Conservation (phyloP, 352 stramenopile species). For the Phytophthora ramorum region DNA sequence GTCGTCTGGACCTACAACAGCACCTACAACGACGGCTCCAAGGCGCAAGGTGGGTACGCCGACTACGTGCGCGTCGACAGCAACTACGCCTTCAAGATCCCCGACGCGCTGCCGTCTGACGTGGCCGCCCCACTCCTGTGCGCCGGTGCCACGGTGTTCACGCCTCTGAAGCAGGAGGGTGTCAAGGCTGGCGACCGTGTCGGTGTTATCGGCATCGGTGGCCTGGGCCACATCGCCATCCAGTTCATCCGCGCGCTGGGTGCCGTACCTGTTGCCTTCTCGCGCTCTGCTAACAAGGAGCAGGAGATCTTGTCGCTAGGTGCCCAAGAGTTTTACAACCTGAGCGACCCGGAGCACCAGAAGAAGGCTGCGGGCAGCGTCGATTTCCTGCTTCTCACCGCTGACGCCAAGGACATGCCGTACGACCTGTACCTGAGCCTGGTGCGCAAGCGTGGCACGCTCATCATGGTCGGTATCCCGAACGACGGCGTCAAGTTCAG, state of each 20-base stretch:
- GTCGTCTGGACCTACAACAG: constrained; percentile 53
- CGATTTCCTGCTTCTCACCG: constrained; percentile 8
- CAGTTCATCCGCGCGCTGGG: constrained; percentile 29
- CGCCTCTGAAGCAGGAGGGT: constrained; percentile 16
- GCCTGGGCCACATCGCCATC: constrained; percentile 16
- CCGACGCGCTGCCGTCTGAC: constrained; percentile 8
- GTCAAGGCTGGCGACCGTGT: constrained; percentile 26
- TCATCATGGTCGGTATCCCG: constrained; percentile 62
- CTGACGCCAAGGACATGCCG: constrained; percentile 14
- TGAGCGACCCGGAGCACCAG: constrained; percentile 14
- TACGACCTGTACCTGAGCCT: constrained; percentile 49
- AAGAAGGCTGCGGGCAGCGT: constrained; percentile 13
- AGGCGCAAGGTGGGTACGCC: constrained; percentile 32
- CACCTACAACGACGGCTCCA: constrained; percentile 46
- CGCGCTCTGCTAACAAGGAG: constrained; percentile 20
- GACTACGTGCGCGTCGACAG: constrained; percentile 34
- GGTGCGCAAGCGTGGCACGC: constrained; percentile 47
- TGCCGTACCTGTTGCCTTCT: constrained; percentile 18
- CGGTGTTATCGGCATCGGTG: constrained; percentile 19
- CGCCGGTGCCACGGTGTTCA: constrained; percentile 20
- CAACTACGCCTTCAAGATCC: constrained; percentile 30
- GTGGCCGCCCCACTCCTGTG: constrained; percentile 13
- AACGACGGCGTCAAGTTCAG: constrained; percentile 62
- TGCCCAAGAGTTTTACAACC: constrained; percentile 24
- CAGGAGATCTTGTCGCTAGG: constrained; percentile 20